Evolutionary conservation across 2,329 filamentous ascomycete species (phyloP).

Genomic region (Pseudofabraea citricarpa): DNA sequence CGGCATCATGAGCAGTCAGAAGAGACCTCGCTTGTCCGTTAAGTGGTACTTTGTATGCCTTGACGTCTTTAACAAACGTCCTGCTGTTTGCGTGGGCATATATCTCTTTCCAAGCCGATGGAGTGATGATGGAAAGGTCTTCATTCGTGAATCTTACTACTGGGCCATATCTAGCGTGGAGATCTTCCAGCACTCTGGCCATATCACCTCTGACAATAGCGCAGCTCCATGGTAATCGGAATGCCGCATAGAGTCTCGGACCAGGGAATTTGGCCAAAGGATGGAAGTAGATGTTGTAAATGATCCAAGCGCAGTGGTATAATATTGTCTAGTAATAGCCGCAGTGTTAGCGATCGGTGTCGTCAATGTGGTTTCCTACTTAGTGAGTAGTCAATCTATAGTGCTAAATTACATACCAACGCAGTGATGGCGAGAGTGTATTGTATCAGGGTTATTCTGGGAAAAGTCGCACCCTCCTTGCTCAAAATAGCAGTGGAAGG

Average conservation of each 20-base stretch:
- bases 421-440: too few relatives aligned
- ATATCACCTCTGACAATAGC: constrained; percentile 39
- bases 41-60: constrained; percentile 1
- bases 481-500: too few relatives aligned
- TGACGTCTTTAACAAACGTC: constrained; percentile 15
- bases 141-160: not conserved
- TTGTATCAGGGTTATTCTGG: too few relatives aligned
- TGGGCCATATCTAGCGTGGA: constrained; percentile 1
- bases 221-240: constrained; percentile 53
- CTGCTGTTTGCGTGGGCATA: constrained; percentile 2
- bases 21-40: constrained; percentile 11
- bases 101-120: constrained; percentile 2
- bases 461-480: too few relatives aligned
- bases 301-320: not conserved
- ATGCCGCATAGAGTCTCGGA: constrained; percentile 31
- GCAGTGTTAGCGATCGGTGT: too few relatives aligned
- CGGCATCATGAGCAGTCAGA: constrained; percentile 1
- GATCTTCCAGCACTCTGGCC: not conserved
- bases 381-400: too few relatives aligned
- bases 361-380: too few relatives aligned
- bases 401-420: too few relatives aligned
- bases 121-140: not conserved
- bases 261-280: constrained; percentile 7
- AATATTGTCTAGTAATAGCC: not conserved
- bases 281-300: constrained; percentile 6